Evolutionary conservation across 2,329 filamentous ascomycete species (phyloP), one percentile per base, ranked within the genome.

Genomic region (Achaetomium macrosporum): DNA sequence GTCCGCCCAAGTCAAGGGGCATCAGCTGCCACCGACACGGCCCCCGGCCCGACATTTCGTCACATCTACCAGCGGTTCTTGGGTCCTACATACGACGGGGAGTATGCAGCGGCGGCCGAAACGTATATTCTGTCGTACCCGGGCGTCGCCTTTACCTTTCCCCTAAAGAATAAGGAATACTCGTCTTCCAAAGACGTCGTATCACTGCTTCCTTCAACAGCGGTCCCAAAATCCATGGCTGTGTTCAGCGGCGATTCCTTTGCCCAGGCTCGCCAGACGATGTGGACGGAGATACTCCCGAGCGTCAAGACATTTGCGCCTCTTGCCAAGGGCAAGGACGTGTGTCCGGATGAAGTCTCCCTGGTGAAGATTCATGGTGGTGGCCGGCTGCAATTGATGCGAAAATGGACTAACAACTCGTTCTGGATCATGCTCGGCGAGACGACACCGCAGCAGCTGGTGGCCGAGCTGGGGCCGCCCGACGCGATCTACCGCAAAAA

Each of bases 51-150:
- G 5, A 86, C 81, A 15, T 96, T 96, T 68, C 81, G 86, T 55
- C 89, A 95, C 68, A 85, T 99, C 60, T 99, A 97, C 68, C 90
- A 95, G 63, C 84, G 88, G 49, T 76, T 96, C n/a, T 84, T 99
- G 58, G 93, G 93, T 0, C 91, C 91, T 16, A 95, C 92, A 0
- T 97, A 95, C 67, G 88, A 88, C 1, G 93, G 93, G 58, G 93
- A 99, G 73, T 99, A 92, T 65, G 78, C 96, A 36, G 79, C 85
- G 9, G 82, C 88, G 1, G 68, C 70, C 11, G 74, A 76, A 15
- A 73, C 77, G 54, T 99, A 97, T 65, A 84, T 96, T 33, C 75
- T 99, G 33, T 97, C 92, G 1, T 99, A 96, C 70, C 91, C 92
- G 1, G 93, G 93, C 0, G 84, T 99, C 30, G 90, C 92, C 0